A percentile compares a stretch with the other conserved stretches of the same genome.
Evolutionary conservation across 106 monocot genomes (phyloP).

Genomic region (Dioscorea zingiberensis): DNA sequence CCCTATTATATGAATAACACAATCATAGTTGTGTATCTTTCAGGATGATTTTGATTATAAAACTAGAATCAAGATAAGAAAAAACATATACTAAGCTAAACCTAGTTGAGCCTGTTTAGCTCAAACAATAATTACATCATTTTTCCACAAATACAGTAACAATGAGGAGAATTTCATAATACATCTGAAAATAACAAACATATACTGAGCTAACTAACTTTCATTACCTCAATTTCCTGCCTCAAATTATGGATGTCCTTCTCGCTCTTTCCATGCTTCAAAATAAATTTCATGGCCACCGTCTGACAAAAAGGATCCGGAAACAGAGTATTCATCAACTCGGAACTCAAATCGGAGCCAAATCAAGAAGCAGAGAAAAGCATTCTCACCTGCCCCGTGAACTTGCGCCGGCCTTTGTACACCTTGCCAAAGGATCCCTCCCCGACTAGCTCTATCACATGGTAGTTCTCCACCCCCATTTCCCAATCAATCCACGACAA

Average conservation of each 20-base stretch:
- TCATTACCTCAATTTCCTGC: slow-evolving; percentile 90
- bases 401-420: slow-evolving; percentile 88
- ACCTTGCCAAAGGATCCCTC: slow-evolving; percentile 97
- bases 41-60: no score
- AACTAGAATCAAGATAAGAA: no score
- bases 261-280: slow-evolving; percentile 94
- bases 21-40: no score
- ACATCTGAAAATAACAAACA: no score
- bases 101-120: no score
- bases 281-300: slow-evolving; percentile 94
- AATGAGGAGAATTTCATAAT: no score
- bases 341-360: not conserved
- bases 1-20: no score
- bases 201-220: no score
- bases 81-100: no score
- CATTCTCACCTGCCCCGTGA: slow-evolving; percentile 61
- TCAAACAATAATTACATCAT: no score
- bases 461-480: slow-evolving; percentile 90
- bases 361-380: not conserved
- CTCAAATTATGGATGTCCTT: slow-evolving; percentile 90
- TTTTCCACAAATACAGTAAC: no score
- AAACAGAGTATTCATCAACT: slow-evolving; percentile 4
- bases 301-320: slow-evolving; percentile 40
- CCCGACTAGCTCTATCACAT: slow-evolving; percentile 79
- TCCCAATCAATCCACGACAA: not conserved